Evolutionary conservation across 2,329 filamentous ascomycete genomes (phyloP).

Genomic region (Fusarium anguioides): DNA sequence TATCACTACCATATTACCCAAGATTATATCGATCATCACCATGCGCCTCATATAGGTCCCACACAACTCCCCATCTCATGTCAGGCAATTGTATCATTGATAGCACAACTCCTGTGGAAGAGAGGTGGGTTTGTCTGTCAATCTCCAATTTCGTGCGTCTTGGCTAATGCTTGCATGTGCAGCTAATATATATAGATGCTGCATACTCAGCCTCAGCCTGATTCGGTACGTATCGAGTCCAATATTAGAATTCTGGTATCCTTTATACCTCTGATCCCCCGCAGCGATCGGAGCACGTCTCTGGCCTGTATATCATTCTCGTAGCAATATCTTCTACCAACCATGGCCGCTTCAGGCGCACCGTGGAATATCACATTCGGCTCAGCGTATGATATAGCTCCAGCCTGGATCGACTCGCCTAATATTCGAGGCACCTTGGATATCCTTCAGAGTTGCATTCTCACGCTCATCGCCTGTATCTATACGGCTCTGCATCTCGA

Average conservation of each 20-base stretch:
- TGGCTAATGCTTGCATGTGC: not conserved
- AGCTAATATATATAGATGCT: not conserved
- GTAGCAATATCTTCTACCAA: too few relatives aligned
- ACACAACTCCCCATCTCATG: not conserved
- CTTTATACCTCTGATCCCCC: not conserved
- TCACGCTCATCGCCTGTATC: conserved; percentile 51
- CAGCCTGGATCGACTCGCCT: conserved; percentile 4
- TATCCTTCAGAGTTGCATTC: conserved; percentile 50
- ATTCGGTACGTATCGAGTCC: not conserved
- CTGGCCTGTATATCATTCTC: not conserved
- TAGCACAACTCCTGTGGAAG: not conserved
- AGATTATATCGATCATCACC: not conserved
- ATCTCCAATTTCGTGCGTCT: not conserved
- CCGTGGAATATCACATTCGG: not conserved
- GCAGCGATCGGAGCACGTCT: not conserved
- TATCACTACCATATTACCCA: conserved; percentile 1
- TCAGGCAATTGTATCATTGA: not conserved
- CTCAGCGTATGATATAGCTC: not conserved
- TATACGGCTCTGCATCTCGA: conserved; percentile 54
- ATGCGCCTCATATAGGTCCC: not conserved
- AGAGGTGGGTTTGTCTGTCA: not conserved
- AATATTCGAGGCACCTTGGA: conserved; percentile 2
- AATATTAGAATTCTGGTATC: not conserved
- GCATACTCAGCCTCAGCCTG: conserved; percentile 5
- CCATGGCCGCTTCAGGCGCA: not conserved